Evolutionary conservation across 2,329 filamentous ascomycete genomes (phyloP), one percentile per base, ranked within the genome.

Genomic region (Anisogramma anomala): DNA sequence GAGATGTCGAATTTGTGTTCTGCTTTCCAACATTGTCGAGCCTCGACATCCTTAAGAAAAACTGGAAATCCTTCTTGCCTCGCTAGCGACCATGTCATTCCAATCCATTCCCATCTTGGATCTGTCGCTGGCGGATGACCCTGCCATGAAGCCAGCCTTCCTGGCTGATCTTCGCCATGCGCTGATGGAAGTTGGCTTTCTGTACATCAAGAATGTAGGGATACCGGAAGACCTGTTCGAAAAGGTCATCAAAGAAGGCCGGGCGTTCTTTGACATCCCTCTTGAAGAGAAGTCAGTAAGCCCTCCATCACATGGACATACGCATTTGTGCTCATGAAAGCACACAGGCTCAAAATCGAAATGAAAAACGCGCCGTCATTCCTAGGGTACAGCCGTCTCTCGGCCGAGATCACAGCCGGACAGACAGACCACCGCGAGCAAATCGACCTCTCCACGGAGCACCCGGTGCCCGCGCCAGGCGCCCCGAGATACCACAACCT

Each of bases 101-200:
- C 79, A 74, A 2, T 71, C 74, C 2, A 78, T 94, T 43, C 86
- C 86, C 2, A 74, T 91, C 39, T 70, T 94, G 26, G 83, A 89
- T 56, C 71, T 93, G 45, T 74, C 80, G 11, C 65, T 73, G 17
- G 81, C 84, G 28, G 65, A 68, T 48, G 63, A 77, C 50, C 68
- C 74, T 14, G 63, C 65, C 4, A 79, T 82, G 0, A 93, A 91
- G 61, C 72, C 82, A 2, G 64, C 63, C 23, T 91, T 94, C 53
- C 71, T 93, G 0, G 60, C 65, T 1, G 68, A 84, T 40, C 69
- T 94, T 23, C 80, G 82, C 13, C 68, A 82, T 59, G 84, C 84
- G 0, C 64, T 94, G 23, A 74, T 94, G 53, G 82, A 89, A 57
- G 83, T 93, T n/a, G 86, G 86, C 2, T 94, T 94, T 54, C 60